Evolutionary conservation across 352 stramenopile species (phyloP).

Genomic region (Lagenidium giganteum): DNA sequence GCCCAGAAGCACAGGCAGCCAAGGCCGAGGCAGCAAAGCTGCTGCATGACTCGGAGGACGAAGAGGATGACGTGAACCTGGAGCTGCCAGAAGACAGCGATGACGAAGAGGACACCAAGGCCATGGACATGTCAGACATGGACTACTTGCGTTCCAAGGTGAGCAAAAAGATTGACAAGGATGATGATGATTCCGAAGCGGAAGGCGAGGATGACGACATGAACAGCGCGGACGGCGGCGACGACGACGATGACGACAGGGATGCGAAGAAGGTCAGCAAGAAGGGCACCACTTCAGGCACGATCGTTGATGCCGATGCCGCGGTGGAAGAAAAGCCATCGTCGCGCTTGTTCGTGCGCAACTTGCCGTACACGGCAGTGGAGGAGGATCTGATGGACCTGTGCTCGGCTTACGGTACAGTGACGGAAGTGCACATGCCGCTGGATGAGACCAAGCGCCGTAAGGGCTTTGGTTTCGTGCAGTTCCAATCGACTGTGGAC

Average conservation of each 20-base stretch:
- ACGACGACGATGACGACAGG: conserved; percentile 18
- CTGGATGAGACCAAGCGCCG: conserved; percentile 93
- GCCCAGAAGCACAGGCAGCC: conserved; percentile 18
- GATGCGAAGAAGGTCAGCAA: conserved; percentile 5
- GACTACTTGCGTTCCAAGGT: conserved; percentile 93
- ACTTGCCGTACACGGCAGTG: conserved; percentile 95
- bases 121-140: conserved; percentile 78
- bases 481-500: conserved; percentile 90
- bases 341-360: conserved; percentile 96
- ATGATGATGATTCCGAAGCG: conserved; percentile 36
- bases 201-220: conserved; percentile 31
- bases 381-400: conserved; percentile 94
- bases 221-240: conserved; percentile 36
- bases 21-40: conserved; percentile 20
- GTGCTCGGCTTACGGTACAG: conserved; percentile 84
- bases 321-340: conserved; percentile 37
- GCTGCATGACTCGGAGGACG: conserved; percentile 27
- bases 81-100: conserved; percentile 30
- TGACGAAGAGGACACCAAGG: conserved; percentile 14
- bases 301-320: conserved; percentile 3
- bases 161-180: conserved; percentile 86
- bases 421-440: conserved; percentile 95
- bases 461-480: conserved; percentile 98
- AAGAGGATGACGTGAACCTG: conserved; percentile 87
- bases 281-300: not conserved